Evolutionary conservation across 495 filamentous ascomycete genomes (phyloP), one percentile per base, ranked within the genome.

Genomic region (Hypomontagnella submonticulosa): DNA sequence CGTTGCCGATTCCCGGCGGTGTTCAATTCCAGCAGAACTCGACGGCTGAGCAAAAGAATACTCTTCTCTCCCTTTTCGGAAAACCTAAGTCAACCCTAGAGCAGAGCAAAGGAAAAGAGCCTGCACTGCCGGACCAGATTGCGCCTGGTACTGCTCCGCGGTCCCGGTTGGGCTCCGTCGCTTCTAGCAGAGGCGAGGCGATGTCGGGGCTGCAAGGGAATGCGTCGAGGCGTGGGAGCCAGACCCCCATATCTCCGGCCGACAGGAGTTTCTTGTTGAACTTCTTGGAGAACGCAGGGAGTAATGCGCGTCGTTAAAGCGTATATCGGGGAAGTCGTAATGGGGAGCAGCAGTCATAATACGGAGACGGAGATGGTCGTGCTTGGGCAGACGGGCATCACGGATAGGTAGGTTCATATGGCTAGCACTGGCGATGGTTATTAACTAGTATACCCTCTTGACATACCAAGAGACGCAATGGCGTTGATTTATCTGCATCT

Each of bases 261-360:
- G 87, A 96, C 66, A 88, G 89, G 69, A 85, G 83, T n/a, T 96
- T 96, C 66, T 77, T 96, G 67, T 77, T 95, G 48, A 89, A 87
- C 7, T 96, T 92, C 75, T 75, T 97, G n/a, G 71, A 79, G 55
- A 75, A 71, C 4, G 74, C 79, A 8, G 76, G 79, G 12, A 69
- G 56, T 10, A 63, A 51, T 42, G 60, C 57, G 34, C 57, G 53
- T 13, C 57, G 70, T 52, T 66, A 16, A 56, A 3, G 27, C 20
- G 46, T 13, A 27, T 33, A 49, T 47, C 8, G 12, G 32, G 32
- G 30, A 30, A 1, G 12, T 36, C 41, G 38, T 47, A 48, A 46
- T 27, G 23, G 23, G 23, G 6, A 27, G 23, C 3, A 27, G 23
- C 23, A 27, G 23, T 27, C 23, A 27, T 27, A 27, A 6, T 27